Evolutionary conservation across 768 basidiomycete species (phyloP).

Genomic region (Mycena epipterygia): DNA sequence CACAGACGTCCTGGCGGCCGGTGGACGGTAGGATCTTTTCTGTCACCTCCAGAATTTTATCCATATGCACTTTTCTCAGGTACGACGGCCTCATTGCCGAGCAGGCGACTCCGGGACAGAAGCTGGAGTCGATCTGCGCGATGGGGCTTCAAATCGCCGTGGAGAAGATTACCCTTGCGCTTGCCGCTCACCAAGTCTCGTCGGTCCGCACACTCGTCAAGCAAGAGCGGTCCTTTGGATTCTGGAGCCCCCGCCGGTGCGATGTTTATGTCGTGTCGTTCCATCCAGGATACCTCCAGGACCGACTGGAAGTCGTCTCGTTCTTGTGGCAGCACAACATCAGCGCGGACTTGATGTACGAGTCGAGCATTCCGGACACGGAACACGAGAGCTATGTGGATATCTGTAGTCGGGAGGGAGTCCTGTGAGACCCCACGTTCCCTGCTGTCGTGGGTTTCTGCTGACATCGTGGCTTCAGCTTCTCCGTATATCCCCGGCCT

Average conservation of each 20-base stretch:
- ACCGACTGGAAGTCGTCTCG: conserved; percentile 82
- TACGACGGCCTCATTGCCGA: conserved; percentile 80
- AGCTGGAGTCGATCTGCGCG: conserved; percentile 70
- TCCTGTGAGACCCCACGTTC: conserved; percentile 69
- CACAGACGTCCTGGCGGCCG: conserved; percentile 81
- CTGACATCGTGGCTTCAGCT: conserved; percentile 41
- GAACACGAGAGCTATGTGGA: conserved; percentile 78
- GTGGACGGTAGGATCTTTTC: conserved; percentile 71
- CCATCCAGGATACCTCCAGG: conserved; percentile 79
- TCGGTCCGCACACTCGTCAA: conserved; percentile 80
- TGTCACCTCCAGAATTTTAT: conserved; percentile 1
- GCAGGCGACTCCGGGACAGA: conserved; percentile 69
- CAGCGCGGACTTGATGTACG: conserved; percentile 92
- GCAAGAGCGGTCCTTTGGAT: conserved; percentile 87
- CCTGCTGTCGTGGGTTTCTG: neutral
- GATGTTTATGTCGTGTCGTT: conserved; percentile 90
- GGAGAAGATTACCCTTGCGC: conserved; percentile 79
- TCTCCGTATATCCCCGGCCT: conserved; percentile 64
- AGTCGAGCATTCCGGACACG: conserved; percentile 71
- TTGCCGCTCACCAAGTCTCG: conserved; percentile 79
- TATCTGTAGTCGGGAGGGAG: conserved; percentile 83
- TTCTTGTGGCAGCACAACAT: conserved; percentile 86
- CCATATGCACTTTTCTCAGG: conserved; percentile 49
- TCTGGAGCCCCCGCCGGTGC: conserved; percentile 91
- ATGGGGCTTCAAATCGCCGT: conserved; percentile 83